Percentiles rank a stretch among this genome's conserved stretches.
Evolutionary conservation across 2,329 filamentous ascomycete species (phyloP).

Genomic region (Phyllachora maydis): DNA sequence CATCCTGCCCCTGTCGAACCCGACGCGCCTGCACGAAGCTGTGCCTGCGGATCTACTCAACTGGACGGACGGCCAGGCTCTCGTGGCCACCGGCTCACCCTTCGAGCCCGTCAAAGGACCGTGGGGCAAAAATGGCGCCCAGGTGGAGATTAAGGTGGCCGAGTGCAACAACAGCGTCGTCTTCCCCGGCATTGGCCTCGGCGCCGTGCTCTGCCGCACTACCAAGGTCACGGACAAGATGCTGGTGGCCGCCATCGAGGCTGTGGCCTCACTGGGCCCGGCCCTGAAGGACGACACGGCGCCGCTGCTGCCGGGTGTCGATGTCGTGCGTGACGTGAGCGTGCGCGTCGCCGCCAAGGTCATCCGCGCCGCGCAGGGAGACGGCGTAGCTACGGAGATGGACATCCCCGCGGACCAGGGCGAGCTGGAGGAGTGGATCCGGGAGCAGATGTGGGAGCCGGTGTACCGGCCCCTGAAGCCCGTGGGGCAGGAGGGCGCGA

Average conservation of each 20-base stretch:
- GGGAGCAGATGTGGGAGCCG: conserved; percentile 64
- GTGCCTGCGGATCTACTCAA: conserved; percentile 52
- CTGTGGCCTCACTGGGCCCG: conserved; percentile 50
- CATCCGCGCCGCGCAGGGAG: conserved; percentile 48
- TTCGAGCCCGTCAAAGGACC: conserved; percentile 51
- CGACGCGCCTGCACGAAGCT: conserved; percentile 67
- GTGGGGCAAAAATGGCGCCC: conserved; percentile 23
- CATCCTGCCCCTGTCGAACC: conserved; percentile 68
- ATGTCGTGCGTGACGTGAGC: conserved; percentile 53
- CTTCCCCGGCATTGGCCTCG: conserved; percentile 73
- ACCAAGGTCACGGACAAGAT: conserved; percentile 52
- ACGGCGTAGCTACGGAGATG: conserved; percentile 43
- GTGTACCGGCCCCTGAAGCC: conserved; percentile 42
- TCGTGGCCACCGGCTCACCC: conserved; percentile 69
- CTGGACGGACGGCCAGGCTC: conserved; percentile 60
- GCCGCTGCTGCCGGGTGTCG: conserved; percentile 58
- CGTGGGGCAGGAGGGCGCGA: conserved; percentile 29
- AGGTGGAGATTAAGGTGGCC: conserved; percentile 30
- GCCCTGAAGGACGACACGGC: conserved; percentile 40
- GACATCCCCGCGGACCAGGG: conserved; percentile 37
- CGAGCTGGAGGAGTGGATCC: conserved; percentile 49
- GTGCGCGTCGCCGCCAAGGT: conserved; percentile 59
- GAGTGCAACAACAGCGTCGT: conserved; percentile 82
- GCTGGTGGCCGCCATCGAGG: conserved; percentile 61
- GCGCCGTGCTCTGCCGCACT: conserved; percentile 49